phyloP scores from a whole-genome alignment of 495 filamentous ascomycete species.

The Hypomontagnella monticulosa region DNA sequence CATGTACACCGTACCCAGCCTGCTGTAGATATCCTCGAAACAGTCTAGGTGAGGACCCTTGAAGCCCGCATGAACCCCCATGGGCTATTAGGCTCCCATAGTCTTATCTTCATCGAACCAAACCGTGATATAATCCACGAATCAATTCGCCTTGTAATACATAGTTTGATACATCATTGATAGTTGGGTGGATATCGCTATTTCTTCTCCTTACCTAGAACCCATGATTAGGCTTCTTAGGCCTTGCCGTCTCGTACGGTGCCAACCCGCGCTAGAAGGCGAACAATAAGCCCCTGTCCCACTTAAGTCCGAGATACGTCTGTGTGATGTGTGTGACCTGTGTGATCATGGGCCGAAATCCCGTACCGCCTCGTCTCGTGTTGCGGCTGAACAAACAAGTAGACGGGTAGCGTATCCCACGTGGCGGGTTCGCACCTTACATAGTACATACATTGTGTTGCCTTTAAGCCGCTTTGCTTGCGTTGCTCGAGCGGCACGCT shows the following conservation, averaged over 20 bases:
- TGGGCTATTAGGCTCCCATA: no score
- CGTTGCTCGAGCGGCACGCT: no score
- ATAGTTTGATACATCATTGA: no score
- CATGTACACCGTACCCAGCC: no score
- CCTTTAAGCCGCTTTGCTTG: background rate
- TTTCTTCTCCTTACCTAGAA: no score
- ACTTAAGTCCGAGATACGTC: conserved; percentile 9
- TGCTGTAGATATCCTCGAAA: background rate
- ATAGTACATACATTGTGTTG: background rate
- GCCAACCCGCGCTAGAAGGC: background rate
- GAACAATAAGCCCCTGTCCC: conserved; percentile 15
- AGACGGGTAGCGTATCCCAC: conserved; percentile 32
- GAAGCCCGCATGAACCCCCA: no score
- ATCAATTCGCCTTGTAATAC: no score
- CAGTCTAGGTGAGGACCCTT: no score
- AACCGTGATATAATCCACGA: no score
- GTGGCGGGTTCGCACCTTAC: conserved; percentile 21
- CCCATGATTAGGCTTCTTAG: conserved; percentile 10
- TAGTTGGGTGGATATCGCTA: no score
- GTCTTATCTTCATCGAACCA: no score
- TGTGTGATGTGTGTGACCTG: conserved; percentile 2
- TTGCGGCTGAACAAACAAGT: conserved; percentile 26
- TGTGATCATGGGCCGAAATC: conserved; percentile 8
- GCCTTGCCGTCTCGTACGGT: conserved; percentile 6
- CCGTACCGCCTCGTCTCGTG: conserved; percentile 23